These are phyloP conservation scores for Houttuynia cordata DNA, from an alignment of 164 flowering plant species.

Conservation along the genomic window DNA sequence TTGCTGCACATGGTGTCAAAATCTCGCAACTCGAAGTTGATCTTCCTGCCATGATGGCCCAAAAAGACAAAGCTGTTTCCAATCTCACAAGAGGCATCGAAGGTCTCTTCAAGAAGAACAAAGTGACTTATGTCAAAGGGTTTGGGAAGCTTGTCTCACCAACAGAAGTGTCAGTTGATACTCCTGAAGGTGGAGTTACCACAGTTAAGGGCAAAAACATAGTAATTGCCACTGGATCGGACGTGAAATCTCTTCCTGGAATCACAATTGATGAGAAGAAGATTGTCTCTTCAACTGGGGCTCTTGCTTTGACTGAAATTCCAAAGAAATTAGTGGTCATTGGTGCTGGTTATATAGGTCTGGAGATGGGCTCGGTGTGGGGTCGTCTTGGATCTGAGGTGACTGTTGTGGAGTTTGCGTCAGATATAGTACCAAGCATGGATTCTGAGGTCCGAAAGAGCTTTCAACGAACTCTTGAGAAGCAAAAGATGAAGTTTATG, in stretches of 20 bases:
- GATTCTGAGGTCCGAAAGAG: conserved; percentile 64
- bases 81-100: conserved; percentile 66
- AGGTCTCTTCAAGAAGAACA: conserved; percentile 80
- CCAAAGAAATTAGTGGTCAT: conserved; percentile 73
- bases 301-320: conserved; percentile 48
- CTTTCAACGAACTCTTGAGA: conserved; percentile 68
- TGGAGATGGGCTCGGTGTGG: conserved; percentile 93
- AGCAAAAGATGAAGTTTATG: conserved; percentile 74
- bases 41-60: conserved; percentile 73
- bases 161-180: conserved; percentile 64
- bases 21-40: conserved; percentile 59
- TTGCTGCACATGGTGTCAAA: conserved; percentile 67
- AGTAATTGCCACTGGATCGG: conserved; percentile 79
- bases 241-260: conserved; percentile 73
- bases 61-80: conserved; percentile 70
- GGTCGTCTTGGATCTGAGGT: conserved; percentile 77
- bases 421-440: conserved; percentile 73
- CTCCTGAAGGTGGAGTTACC: conserved; percentile 49
- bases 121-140: conserved; percentile 69
- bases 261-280: conserved; percentile 64
- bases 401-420: conserved; percentile 75
- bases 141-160: conserved; percentile 66
- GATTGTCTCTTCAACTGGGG: conserved; percentile 80
- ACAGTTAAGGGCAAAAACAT: conserved; percentile 64
- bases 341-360: conserved; percentile 87